A percentile compares a stretch with the other conserved stretches of the same genome.
These are phyloP conservation scores for Lanmaoa pseudosensibilis DNA, from an alignment of 768 basidiomycete genomes.

Conservation along the genomic window DNA sequence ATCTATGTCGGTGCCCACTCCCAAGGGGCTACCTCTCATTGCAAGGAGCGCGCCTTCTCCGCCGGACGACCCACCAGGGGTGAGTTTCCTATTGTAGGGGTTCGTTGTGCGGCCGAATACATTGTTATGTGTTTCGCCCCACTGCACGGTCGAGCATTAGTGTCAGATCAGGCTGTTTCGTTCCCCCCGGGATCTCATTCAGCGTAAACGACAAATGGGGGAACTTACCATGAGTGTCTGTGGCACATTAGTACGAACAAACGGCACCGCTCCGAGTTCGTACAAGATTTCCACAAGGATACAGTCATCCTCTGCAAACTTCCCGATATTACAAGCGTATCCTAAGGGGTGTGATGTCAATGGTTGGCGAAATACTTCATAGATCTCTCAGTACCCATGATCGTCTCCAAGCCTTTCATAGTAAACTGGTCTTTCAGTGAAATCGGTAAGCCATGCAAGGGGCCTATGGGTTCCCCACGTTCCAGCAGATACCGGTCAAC, in stretches of 20 bases:
- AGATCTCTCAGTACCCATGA: slow-evolving; percentile 41
- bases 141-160: slow-evolving; percentile 40
- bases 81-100: slow-evolving; percentile 71
- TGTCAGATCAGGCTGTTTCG: background rate
- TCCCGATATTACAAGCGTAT: slow-evolving; percentile 53
- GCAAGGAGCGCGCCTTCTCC: slow-evolving; percentile 82
- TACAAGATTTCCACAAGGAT: slow-evolving; percentile 66
- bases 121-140: slow-evolving; percentile 77
- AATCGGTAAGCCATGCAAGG: slow-evolving; percentile 50
- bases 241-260: slow-evolving; percentile 73
- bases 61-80: slow-evolving; percentile 80
- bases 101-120: slow-evolving; percentile 80
- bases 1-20: slow-evolving; percentile 81
- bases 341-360: slow-evolving; percentile 37
- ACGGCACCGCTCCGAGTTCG: slow-evolving; percentile 67
- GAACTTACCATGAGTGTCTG: slow-evolving; percentile 69
- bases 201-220: background rate
- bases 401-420: slow-evolving; percentile 62
- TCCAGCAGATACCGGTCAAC: slow-evolving; percentile 24
- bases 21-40: slow-evolving; percentile 47
- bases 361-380: background rate
- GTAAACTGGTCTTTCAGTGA: slow-evolving; percentile 50
- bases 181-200: background rate
- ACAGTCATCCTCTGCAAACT: slow-evolving; percentile 57
- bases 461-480: slow-evolving; percentile 34